phyloP scores from a whole-genome alignment of 192 early-diverging fungal species.

The Chytriomyces hyalinus region DNA sequence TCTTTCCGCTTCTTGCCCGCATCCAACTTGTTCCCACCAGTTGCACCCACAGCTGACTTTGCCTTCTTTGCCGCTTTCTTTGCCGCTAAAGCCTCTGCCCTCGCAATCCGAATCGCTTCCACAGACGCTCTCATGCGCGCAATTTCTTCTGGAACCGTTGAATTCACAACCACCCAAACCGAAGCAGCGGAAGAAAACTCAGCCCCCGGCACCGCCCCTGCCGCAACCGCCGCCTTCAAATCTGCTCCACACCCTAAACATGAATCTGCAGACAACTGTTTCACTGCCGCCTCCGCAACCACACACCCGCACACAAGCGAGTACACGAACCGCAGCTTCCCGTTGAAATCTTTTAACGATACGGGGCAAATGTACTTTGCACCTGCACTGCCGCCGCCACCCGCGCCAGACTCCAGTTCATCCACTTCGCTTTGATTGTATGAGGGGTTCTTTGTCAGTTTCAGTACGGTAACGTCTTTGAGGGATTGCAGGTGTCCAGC shows the following conservation, averaged over 20 bases:
- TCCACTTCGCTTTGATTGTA: background rate
- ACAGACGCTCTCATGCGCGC: slow-evolving; percentile 62
- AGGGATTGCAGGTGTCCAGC: slow-evolving; percentile 73
- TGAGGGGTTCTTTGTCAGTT: slow-evolving; percentile 51
- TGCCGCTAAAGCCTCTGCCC: slow-evolving; percentile 50
- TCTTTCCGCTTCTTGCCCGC: slow-evolving; percentile 47
- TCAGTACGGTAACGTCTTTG: slow-evolving; percentile 74
- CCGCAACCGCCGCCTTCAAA: too few species aligned
- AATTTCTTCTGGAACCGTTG: slow-evolving; percentile 62
- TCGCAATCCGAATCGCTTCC: slow-evolving; percentile 57
- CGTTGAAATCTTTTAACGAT: slow-evolving; percentile 58
- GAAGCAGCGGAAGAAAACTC: slow-evolving; percentile 44
- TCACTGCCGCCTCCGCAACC: slow-evolving; percentile 77
- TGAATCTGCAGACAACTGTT: slow-evolving; percentile 59
- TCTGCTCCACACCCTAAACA: slow-evolving; percentile 72
- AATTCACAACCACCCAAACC: slow-evolving; percentile 76
- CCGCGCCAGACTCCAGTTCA: background rate
- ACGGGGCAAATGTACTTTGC: slow-evolving; percentile 74
- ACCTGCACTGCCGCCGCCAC: background rate
- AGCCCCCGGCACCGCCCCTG: slow-evolving; percentile 1
- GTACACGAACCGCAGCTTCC: background rate
- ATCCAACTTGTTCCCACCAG: slow-evolving; percentile 36
- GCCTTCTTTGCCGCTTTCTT: slow-evolving; percentile 42
- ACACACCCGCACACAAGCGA: slow-evolving; percentile 64
- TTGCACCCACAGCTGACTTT: slow-evolving; percentile 26